These are phyloP conservation scores for Herpetospermum pedunculosum DNA, from an alignment of 306 rosid genomes.

Conservation along the genomic window DNA sequence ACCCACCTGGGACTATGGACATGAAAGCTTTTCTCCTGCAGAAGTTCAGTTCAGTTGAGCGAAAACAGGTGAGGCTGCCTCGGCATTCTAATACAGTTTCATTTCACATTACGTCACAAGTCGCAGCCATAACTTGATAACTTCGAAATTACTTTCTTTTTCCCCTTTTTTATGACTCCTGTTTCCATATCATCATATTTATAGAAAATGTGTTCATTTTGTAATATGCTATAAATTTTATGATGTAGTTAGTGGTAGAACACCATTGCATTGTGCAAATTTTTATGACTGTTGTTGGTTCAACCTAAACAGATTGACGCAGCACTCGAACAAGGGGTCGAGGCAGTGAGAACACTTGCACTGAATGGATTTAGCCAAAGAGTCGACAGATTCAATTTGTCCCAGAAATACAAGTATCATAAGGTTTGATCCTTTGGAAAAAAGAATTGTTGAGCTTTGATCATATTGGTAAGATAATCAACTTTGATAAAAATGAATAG, in stretches of 20 bases:
- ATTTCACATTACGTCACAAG: not conserved
- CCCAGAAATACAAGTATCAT: constrained; percentile 81
- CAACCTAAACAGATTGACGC: constrained; percentile 47
- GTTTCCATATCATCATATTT: not conserved
- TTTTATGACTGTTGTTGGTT: not conserved
- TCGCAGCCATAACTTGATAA: not conserved
- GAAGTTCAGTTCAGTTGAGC: constrained; percentile 58
- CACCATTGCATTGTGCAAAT: not conserved
- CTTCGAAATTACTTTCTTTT: not conserved
- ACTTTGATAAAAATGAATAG: not conserved
- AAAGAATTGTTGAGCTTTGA: not conserved
- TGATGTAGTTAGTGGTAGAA: not conserved
- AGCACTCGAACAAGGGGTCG: constrained; percentile 67
- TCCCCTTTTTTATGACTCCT: not conserved
- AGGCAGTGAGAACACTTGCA: constrained; percentile 51
- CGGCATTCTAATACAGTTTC: not conserved
- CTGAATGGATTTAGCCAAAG: constrained; percentile 50
- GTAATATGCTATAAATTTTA: not conserved
- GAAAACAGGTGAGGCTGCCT: constrained; percentile 45
- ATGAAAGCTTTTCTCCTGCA: constrained; percentile 72
- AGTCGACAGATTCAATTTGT: constrained; percentile 58
- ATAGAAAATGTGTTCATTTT: not conserved
- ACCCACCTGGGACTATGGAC: constrained; percentile 84
- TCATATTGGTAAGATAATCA: not conserved
- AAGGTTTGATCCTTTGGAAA: constrained; percentile 31